phyloP scores from a whole-genome alignment of 345 rosid species.

The Balakata baccata region DNA sequence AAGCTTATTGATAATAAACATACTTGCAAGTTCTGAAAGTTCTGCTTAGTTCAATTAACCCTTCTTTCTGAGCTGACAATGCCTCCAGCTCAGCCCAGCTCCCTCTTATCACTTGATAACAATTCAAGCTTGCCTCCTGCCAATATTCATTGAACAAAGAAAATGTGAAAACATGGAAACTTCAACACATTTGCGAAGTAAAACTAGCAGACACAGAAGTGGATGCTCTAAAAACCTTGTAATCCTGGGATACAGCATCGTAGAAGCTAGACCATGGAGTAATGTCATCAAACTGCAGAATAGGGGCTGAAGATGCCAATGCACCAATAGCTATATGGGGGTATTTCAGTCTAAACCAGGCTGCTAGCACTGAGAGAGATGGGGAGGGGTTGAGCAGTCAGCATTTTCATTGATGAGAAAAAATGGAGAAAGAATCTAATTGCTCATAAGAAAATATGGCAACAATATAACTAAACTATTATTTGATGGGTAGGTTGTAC shows the following conservation, averaged over 20 bases:
- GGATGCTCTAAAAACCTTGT: constrained; percentile 41
- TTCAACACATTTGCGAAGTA: background rate
- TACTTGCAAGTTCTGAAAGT: constrained; percentile 65
- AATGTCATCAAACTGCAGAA: constrained; percentile 63
- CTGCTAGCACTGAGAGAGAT: constrained; percentile 64
- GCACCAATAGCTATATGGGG: constrained; percentile 82
- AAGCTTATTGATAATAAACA: constrained; percentile 10
- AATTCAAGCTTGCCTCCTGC: constrained; percentile 63
- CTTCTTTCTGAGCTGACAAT: constrained; percentile 42
- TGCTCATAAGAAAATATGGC: background rate
- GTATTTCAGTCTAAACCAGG: constrained; percentile 83
- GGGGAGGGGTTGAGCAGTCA: background rate
- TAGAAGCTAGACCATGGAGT: constrained; percentile 71
- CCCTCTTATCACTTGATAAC: constrained; percentile 63
- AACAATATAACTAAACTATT: background rate
- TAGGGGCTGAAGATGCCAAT: constrained; percentile 77
- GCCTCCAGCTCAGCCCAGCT: constrained; percentile 68
- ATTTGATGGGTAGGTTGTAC: background rate
- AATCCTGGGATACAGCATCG: constrained; percentile 69
- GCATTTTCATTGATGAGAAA: background rate
- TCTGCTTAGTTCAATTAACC: constrained; percentile 55
- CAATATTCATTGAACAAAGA: constrained; percentile 15
- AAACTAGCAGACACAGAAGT: background rate
- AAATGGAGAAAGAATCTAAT: too few species aligned
- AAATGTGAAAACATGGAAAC: background rate